Base-by-base conservation (phyloP, 306 rosid genomes). In the Dicorynia guianensis region DNA sequence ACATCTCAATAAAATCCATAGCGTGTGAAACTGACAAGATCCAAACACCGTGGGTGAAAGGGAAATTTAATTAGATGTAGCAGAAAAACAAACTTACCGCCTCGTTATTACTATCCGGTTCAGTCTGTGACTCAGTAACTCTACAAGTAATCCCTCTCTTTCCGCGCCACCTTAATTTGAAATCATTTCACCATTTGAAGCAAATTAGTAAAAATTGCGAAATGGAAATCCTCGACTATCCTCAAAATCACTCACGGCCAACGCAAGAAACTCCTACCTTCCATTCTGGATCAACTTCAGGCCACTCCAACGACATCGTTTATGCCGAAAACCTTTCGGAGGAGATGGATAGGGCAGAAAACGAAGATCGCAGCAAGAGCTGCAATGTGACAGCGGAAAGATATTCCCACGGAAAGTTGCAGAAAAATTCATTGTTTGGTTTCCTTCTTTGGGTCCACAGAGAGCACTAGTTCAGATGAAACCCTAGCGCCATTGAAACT, bases 341-440 rank as follows among this genome's bases (percentile, higher is more conserved):
- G 75, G 59, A 79, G 79, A 67, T 2, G 76, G 79, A 48, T 20
- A 77, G 4, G 88, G 85, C 52, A 81, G 92, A 50, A 85, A 87
- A 36, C 86, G 93, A 79, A 88, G 77, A 81, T 87, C 76, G 20
- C 79, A 85, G 85, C 97, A 89, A 75, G 87, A 89, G 77, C 88
- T 81, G 74, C 90, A 89, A 50, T 70, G 90, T 33, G 87, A 88
- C 11, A 82, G 58, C 66, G 93, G 87, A 63, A 86, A 49, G 67
- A 76, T 63, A 65, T 81, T 90, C 76, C 89, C 81, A 52, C 91
- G 86, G 71, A 89, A 78, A 81, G 88, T 76, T 38, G 85, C 87
- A 5, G 89, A 52, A 65, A 86, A 75, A 80, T 75, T 86, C 98
- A 93, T 93, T 17, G 13, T 81, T 36, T 14, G 5, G 68, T 15